phyloP scores from a whole-genome alignment of 306 rosid genomes.

The Gastrolobium villosum region DNA sequence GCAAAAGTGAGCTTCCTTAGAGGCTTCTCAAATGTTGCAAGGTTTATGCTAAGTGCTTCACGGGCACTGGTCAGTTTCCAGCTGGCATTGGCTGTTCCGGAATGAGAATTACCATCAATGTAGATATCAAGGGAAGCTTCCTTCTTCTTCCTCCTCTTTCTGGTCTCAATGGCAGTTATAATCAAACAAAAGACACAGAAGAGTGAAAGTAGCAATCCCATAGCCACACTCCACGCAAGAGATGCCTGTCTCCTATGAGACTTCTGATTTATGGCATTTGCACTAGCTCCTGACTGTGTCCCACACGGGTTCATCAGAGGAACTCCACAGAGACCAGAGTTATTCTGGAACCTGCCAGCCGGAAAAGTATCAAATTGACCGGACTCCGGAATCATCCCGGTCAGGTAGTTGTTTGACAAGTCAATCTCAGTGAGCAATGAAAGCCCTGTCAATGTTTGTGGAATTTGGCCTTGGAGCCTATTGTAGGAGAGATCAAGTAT shows the following conservation, averaged over 20 bases:
- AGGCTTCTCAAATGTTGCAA: slow-evolving; percentile 91
- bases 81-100: slow-evolving; percentile 63
- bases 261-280: slow-evolving; percentile 54
- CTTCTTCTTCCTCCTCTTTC: slow-evolving; percentile 84
- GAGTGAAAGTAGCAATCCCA: slow-evolving; percentile 86
- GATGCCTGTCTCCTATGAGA: slow-evolving; percentile 79
- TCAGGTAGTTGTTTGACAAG: slow-evolving; percentile 72
- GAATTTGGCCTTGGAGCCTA: slow-evolving; percentile 73
- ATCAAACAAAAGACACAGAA: slow-evolving; percentile 86
- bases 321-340: slow-evolving; percentile 89
- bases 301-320: slow-evolving; percentile 73
- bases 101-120: slow-evolving; percentile 66
- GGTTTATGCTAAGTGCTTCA: slow-evolving; percentile 92
- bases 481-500: slow-evolving; percentile 92
- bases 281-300: slow-evolving; percentile 17
- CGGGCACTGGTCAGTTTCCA: slow-evolving; percentile 85
- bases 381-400: slow-evolving; percentile 72
- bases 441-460: slow-evolving; percentile 64
- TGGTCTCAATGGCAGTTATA: slow-evolving; percentile 74
- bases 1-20: slow-evolving; percentile 87
- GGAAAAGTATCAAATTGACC: slow-evolving; percentile 90
- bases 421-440: slow-evolving; percentile 79
- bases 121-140: slow-evolving; percentile 71
- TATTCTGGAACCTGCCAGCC: slow-evolving; percentile 62
- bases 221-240: slow-evolving; percentile 85